Base-by-base conservation (phyloP, 2,329 filamentous ascomycete genomes). In the Aspergillus fumigatiaffinis region DNA sequence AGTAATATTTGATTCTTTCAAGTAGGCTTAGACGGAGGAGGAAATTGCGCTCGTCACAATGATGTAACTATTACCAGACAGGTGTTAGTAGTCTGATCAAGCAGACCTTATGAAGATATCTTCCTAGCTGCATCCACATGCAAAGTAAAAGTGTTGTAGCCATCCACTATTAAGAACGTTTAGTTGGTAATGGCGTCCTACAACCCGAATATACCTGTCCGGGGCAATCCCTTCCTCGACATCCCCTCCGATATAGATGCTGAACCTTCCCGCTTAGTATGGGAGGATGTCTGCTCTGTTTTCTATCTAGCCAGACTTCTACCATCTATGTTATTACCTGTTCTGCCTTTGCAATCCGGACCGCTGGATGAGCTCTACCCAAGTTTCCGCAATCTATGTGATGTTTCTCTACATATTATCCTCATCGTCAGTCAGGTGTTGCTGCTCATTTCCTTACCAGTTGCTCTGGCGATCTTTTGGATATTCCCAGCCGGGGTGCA, bases 231-330 rank as follows among this genome's bases (percentile, higher is more conserved):
- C 38, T 55, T 55, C 38, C 20, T 55, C 17, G 26, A 42, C 25
- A 55, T 55, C n/a, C 53, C 53, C n/a, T 46, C 48, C 2, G 53
- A 55, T 26, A 55, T 50, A 28, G 48, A 51, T 41, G 26, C 32
- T 17, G 44, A 55, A 26, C 53, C 53, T 17, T 44, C 52, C 25
- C 48, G 25, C 26, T 44, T 32, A 28, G n/a, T 51, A 14, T 17
- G 12, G 12, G 23, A 55, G 26, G 53, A 55, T 23, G 9, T 52
- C 49, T 17, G n/a, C 6, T 46, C 53, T 6, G 53, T 55, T 41
- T 28, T 46, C 38, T 6, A 12, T 26, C 53, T 51, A 2, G 26
- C 25, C n/a, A 51, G 14, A 8, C 28, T 55, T 3, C 28, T 55
- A 10, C 48, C 49, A 4, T n/a, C 14, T 8, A 52, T 55, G 4